These are phyloP conservation scores for Yamadazyma paraphyllophila DNA, from an alignment of 805 yeast species.

Conservation along the genomic window DNA sequence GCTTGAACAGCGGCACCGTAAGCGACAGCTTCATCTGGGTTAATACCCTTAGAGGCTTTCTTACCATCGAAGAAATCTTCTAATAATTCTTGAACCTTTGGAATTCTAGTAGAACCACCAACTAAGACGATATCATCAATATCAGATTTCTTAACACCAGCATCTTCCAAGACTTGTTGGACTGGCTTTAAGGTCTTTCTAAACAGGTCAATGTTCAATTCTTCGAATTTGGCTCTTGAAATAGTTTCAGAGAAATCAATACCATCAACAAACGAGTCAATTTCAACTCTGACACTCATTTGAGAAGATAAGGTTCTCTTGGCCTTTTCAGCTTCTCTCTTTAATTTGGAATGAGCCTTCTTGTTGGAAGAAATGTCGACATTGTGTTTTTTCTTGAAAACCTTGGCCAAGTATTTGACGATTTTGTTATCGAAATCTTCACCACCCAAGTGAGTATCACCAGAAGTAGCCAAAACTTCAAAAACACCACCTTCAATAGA, in stretches of 20 bases:
- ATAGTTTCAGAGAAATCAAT: slow-evolving; percentile 47
- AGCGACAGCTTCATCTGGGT: slow-evolving; percentile 52
- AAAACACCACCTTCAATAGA: slow-evolving; percentile 49
- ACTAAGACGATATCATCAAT: slow-evolving; percentile 48
- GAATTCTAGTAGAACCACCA: slow-evolving; percentile 52
- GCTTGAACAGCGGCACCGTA: slow-evolving; percentile 95
- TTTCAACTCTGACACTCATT: slow-evolving; percentile 52
- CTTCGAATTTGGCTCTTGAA: slow-evolving; percentile 49
- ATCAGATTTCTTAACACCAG: slow-evolving; percentile 44
- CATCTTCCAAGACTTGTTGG: slow-evolving; percentile 46
- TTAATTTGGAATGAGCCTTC: slow-evolving; percentile 45
- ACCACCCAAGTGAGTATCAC: slow-evolving; percentile 53
- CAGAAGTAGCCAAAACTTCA: slow-evolving; percentile 48
- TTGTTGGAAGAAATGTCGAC: slow-evolving; percentile 40
- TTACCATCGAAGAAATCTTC: slow-evolving; percentile 55
- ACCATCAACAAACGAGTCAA: slow-evolving; percentile 49
- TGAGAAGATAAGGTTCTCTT: slow-evolving; percentile 49
- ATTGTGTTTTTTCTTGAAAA: slow-evolving; percentile 46
- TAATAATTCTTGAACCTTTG: slow-evolving; percentile 48
- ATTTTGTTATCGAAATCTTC: slow-evolving; percentile 48
- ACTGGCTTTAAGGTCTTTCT: slow-evolving; percentile 48
- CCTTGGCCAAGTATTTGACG: slow-evolving; percentile 41
- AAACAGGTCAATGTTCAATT: slow-evolving; percentile 44
- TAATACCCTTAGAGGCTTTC: slow-evolving; percentile 48
- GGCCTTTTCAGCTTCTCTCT: slow-evolving; percentile 50